These are phyloP conservation scores for Vitis hybrid DNA, from an alignment of 177 flowering plant species.

Conservation along the genomic window DNA sequence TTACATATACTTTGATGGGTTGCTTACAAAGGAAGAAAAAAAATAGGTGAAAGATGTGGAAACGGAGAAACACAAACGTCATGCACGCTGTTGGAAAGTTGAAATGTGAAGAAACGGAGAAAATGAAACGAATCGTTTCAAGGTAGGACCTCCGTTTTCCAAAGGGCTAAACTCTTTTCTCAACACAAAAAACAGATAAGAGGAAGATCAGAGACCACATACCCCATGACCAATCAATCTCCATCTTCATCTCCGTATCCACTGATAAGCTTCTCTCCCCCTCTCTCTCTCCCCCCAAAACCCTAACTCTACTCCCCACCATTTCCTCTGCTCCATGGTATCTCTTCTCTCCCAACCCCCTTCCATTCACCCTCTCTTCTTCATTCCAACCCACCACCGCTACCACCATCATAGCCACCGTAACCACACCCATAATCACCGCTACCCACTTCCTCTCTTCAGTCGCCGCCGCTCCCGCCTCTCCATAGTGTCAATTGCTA, in stretches of 20 bases:
- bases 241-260: background rate
- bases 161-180: too few species aligned
- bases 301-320: background rate
- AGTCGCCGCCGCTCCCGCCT: constrained; percentile 11
- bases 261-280: background rate
- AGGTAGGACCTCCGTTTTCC: too few species aligned
- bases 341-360: constrained; percentile 25
- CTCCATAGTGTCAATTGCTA: constrained; percentile 8
- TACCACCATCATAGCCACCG: constrained; percentile 14
- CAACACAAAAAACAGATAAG: too few species aligned
- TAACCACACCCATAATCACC: constrained; percentile 9
- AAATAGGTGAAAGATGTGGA: too few species aligned
- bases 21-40: too few species aligned
- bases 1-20: too few species aligned
- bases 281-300: background rate
- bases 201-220: too few species aligned
- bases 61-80: too few species aligned
- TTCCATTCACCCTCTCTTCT: constrained; percentile 17
- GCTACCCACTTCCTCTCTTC: constrained; percentile 11
- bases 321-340: constrained; percentile 23
- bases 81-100: too few species aligned
- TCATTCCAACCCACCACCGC: constrained; percentile 5
- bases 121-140: too few species aligned
- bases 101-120: too few species aligned
- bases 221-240: too few species aligned